phyloP scores from a whole-genome alignment of 2,329 filamentous ascomycete genomes.

The Diaporthe sp. region DNA sequence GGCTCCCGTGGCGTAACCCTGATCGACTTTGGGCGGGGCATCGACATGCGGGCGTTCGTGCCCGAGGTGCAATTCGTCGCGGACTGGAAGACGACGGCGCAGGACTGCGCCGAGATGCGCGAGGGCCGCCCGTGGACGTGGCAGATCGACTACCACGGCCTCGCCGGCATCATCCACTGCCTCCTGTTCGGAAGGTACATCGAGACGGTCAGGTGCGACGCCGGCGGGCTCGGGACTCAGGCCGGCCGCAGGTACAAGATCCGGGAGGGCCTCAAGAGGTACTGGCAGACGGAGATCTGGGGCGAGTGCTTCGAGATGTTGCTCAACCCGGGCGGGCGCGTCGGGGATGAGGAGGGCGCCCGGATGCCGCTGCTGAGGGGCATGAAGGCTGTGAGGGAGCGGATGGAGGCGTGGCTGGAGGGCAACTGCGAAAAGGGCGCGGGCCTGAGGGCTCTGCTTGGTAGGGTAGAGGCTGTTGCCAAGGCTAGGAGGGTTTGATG shows the following conservation, averaged over 20 bases:
- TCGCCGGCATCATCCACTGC: slow-evolving; percentile 89
- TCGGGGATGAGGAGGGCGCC: slow-evolving; percentile 74
- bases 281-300: slow-evolving; percentile 98
- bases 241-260: slow-evolving; percentile 80
- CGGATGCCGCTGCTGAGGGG: slow-evolving; percentile 80
- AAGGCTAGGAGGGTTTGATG: slow-evolving; percentile 50
- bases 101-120: slow-evolving; percentile 96
- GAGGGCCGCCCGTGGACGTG: slow-evolving; percentile 96
- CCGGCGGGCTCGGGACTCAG: slow-evolving; percentile 67
- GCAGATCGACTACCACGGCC: slow-evolving; percentile 95
- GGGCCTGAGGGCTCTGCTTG: slow-evolving; percentile 78
- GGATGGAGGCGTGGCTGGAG: slow-evolving; percentile 88
- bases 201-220: slow-evolving; percentile 75
- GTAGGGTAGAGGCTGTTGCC: slow-evolving; percentile 70
- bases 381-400: slow-evolving; percentile 77
- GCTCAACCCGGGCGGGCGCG: slow-evolving; percentile 79
- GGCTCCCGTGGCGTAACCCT: slow-evolving; percentile 82
- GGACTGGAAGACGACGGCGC: slow-evolving; percentile 90
- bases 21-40: slow-evolving; percentile 94
- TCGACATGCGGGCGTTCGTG: slow-evolving; percentile 90
- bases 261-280: slow-evolving; percentile 87
- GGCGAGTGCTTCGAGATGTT: slow-evolving; percentile 84
- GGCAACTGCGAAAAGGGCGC: slow-evolving; percentile 85
- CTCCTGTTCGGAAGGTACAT: slow-evolving; percentile 97
- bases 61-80: slow-evolving; percentile 88